Percentiles rank a stretch among this genome's conserved stretches.
phyloP scores from a whole-genome alignment of 306 rosid species.

The Quercus agrifolia region DNA sequence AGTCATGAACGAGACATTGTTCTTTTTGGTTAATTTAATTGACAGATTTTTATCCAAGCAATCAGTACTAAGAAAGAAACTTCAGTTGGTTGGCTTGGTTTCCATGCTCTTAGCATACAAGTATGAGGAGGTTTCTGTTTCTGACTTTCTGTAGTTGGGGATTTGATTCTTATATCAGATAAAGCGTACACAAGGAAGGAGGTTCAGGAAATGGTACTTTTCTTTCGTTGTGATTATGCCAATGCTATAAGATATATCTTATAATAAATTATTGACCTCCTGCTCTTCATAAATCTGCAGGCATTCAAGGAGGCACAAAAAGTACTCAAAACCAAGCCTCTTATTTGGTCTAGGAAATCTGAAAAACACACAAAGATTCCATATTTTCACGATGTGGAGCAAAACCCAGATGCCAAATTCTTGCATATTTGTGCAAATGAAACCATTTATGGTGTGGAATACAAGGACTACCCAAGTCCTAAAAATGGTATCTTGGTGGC shows the following conservation, averaged over 20 bases:
- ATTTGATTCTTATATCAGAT: constrained; percentile 84
- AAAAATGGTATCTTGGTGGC: constrained; percentile 52
- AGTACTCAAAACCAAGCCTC: constrained; percentile 56
- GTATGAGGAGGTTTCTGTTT: constrained; percentile 90
- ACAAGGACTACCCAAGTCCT: constrained; percentile 69
- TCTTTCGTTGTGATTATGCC: neutral
- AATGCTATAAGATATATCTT: neutral
- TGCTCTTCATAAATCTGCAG: constrained; percentile 35
- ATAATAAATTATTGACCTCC: constrained; percentile 1
- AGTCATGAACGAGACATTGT: constrained; percentile 84
- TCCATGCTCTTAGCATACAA: constrained; percentile 98
- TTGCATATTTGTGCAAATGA: constrained; percentile 85
- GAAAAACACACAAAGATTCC: constrained; percentile 79
- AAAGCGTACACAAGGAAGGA: constrained; percentile 75
- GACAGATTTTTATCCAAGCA: constrained; percentile 74
- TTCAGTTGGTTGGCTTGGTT: constrained; percentile 91
- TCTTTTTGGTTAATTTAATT: constrained; percentile 68
- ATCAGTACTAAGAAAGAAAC: constrained; percentile 74
- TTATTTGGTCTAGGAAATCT: constrained; percentile 74
- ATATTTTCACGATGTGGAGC: constrained; percentile 52
- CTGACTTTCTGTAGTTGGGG: constrained; percentile 52
- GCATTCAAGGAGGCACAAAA: constrained; percentile 85
- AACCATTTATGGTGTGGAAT: constrained; percentile 93
- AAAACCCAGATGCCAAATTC: constrained; percentile 54
- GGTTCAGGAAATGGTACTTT: constrained; percentile 79